Evolutionary conservation across 208 protist species (phyloP).

Genomic region (Leishmania martiniquensis): DNA sequence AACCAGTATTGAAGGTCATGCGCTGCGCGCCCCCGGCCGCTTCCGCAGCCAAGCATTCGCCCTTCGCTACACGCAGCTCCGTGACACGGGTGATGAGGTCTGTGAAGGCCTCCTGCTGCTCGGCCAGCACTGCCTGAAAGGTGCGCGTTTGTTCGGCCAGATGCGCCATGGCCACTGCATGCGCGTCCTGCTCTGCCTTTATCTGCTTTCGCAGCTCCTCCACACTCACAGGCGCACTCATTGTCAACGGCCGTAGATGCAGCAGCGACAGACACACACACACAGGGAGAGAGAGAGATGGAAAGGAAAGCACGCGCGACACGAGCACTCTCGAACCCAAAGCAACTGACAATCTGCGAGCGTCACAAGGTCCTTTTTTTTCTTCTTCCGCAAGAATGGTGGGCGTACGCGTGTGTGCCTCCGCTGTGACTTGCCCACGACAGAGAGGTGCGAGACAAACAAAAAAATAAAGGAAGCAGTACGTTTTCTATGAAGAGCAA

Average conservation of each 20-base stretch:
- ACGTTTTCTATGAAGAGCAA: too few species aligned
- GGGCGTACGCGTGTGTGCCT: too few species aligned
- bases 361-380: too few species aligned
- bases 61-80: constrained; percentile 42
- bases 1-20: constrained; percentile 44
- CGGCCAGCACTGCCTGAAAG: constrained; percentile 38
- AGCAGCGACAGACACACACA: background rate
- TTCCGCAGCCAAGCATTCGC: constrained; percentile 34
- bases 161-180: constrained; percentile 37
- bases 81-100: constrained; percentile 67
- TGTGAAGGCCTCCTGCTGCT: constrained; percentile 46
- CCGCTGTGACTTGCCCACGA: too few species aligned
- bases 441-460: too few species aligned
- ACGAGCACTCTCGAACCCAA: too few species aligned
- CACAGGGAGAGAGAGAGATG: background rate
- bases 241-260: background rate
- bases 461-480: too few species aligned
- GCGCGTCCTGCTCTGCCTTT: constrained; percentile 27
- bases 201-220: constrained; percentile 38
- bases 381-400: too few species aligned
- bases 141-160: constrained; percentile 33
- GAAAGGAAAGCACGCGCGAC: background rate
- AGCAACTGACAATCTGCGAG: background rate
- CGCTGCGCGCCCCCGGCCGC: constrained; percentile 7
- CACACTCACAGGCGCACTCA: constrained; percentile 3